Conservation (phyloP, 768 basidiomycete genomes). For the Russula earlei region DNA sequence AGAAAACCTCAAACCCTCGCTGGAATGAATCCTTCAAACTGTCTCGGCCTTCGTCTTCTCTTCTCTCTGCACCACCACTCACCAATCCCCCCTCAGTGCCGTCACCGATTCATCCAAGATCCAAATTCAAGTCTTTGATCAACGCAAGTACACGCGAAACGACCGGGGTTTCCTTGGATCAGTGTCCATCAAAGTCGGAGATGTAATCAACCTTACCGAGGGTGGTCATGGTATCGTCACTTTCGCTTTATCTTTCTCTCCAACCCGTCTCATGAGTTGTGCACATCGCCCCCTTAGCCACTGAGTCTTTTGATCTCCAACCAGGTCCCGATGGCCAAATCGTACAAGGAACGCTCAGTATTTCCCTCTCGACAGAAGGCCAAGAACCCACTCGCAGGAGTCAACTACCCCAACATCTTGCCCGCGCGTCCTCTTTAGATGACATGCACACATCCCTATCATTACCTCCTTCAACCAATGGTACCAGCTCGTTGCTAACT, state of each 20-base stretch:
- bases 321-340: constrained; percentile 62
- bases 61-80: neutral
- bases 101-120: constrained; percentile 99
- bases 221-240: constrained; percentile 85
- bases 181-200: no score
- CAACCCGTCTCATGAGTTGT: no score
- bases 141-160: constrained; percentile 95
- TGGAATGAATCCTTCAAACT: constrained; percentile 99
- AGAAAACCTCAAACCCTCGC: constrained; percentile 89
- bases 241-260: no score
- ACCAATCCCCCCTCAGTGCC: constrained; percentile 44
- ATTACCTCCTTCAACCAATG: neutral
- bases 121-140: constrained; percentile 97
- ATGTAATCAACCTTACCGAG: constrained; percentile 89
- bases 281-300: constrained; percentile 31
- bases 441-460: constrained; percentile 9
- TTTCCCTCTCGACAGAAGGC: constrained; percentile 36
- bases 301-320: constrained; percentile 67
- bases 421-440: constrained; percentile 3
- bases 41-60: constrained; percentile 38
- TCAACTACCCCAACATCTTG: constrained; percentile 19
- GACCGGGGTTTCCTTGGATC: constrained; percentile 99
- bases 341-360: constrained; percentile 76
- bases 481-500: neutral
- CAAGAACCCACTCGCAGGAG: constrained; percentile 14